A percentile compares a stretch with the other conserved stretches of the same genome.
Evolutionary conservation across 2,329 filamentous ascomycete genomes (phyloP).

Genomic region (Colletotrichum viniferum): DNA sequence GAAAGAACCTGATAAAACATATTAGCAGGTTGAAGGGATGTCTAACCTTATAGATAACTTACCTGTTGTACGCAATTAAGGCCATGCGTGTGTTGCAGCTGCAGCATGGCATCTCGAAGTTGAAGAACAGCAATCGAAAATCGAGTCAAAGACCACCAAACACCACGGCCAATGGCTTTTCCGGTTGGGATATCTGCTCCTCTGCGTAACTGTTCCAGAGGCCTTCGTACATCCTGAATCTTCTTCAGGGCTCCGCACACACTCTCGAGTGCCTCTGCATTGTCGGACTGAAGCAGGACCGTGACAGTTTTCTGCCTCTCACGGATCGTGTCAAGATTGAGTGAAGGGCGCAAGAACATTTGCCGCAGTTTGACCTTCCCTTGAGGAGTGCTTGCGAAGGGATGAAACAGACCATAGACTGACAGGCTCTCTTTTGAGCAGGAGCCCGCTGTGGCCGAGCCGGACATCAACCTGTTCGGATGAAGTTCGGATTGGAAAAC

Average conservation of each 20-base stretch:
- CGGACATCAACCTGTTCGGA: slow-evolving; percentile 80
- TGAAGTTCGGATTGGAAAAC: slow-evolving; percentile 84
- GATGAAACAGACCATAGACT: slow-evolving; percentile 81
- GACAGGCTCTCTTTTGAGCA: slow-evolving; percentile 82
- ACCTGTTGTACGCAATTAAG: slow-evolving; percentile 61
- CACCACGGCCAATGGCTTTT: slow-evolving; percentile 64
- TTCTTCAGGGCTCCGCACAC: slow-evolving; percentile 68
- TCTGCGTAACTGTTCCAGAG: slow-evolving; percentile 74
- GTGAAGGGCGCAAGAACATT: slow-evolving; percentile 79
- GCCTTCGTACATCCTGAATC: slow-evolving; percentile 76
- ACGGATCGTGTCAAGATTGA: slow-evolving; percentile 69
- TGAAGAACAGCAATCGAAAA: slow-evolving; percentile 75
- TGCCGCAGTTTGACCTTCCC: slow-evolving; percentile 77
- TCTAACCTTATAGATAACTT: slow-evolving; percentile 3
- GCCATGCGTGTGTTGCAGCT: slow-evolving; percentile 57
- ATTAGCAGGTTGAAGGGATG: not conserved
- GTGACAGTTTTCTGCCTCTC: slow-evolving; percentile 74
- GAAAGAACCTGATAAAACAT: slow-evolving; percentile 54
- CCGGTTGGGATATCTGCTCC: slow-evolving; percentile 66
- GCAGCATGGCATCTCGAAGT: slow-evolving; percentile 67
- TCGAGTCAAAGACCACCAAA: slow-evolving; percentile 73
- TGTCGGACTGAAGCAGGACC: slow-evolving; percentile 71
- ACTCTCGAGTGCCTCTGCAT: slow-evolving; percentile 57
- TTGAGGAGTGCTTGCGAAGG: slow-evolving; percentile 77
- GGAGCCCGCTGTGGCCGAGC: slow-evolving; percentile 48